Base-by-base conservation (phyloP, 768 basidiomycete species). In the Leccinum olivaceopallidum region DNA sequence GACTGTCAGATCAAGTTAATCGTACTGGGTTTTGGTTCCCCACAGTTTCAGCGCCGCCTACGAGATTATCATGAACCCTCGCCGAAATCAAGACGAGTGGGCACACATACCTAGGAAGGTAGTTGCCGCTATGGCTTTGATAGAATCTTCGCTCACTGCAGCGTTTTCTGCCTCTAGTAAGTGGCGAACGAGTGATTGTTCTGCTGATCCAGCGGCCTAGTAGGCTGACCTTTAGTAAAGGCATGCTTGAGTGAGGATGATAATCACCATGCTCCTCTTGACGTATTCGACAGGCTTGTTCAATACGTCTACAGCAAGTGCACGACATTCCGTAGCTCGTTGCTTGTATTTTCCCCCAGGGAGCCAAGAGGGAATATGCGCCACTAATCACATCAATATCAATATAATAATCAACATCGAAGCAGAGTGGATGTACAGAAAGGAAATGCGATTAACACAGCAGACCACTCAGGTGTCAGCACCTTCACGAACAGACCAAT, bases 321-420 rank as follows among this genome's bases (percentile, higher is more conserved):
- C 42, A 49, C 66, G 66, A 22, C 66, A 67, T 26, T 65, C 61
- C 2, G n/a, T 47, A 39, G 66, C 69, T 9, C 10, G 30, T 47
- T 53, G 48, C 34, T 71, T 68, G 63, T 59, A 75, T 18, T 22
- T 24, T 22, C 73, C 68, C 20, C 76, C 76, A 0, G 73, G 76
- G 36, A 76, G 59, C 75, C 75, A 77, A 2, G 66, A 61, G 0
- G 76, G 76, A 28, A 77, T 62, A 32, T 74, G 26, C 37, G 59
- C 55, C 61, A 71, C 69, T 69, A 18, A 28, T 18, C 53, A 32
- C 36, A 1, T 34, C 13, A 1, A 44, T 13, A 20, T 68, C 12
- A 65, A 47, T 10, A 37, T 26, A 34, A 34, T 6, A 10, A 22
- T n/a, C 3, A 20, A 32, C 28, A 30, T 2, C 3, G 12, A 5